Evolutionary conservation across 2,329 filamentous ascomycete genomes (phyloP).

Genomic region (Fusarium nelsonii): DNA sequence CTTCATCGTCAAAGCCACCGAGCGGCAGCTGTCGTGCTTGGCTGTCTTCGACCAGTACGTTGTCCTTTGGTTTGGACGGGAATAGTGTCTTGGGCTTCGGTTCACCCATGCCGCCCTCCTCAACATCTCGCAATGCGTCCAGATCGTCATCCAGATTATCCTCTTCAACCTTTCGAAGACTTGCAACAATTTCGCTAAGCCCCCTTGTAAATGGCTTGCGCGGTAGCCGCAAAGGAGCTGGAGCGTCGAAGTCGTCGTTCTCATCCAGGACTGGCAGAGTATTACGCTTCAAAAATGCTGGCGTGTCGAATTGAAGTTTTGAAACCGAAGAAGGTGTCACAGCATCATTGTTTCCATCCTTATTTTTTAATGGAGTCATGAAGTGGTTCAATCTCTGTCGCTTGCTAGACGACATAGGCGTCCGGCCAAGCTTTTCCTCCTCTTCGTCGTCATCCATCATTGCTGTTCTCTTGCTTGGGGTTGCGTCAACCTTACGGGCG

Average conservation of each 20-base stretch:
- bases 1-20: conserved; percentile 74
- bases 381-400: conserved; percentile 72
- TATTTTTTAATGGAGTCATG: conserved; percentile 71
- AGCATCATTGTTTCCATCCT: conserved; percentile 54
- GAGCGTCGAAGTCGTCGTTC: conserved; percentile 62
- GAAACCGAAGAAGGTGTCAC: conserved; percentile 65
- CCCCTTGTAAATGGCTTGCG: conserved; percentile 74
- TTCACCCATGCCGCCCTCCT: conserved; percentile 59
- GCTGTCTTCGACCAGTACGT: conserved; percentile 60
- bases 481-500: conserved; percentile 51
- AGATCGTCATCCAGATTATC: conserved; percentile 78
- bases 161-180: conserved; percentile 76
- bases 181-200: conserved; percentile 79
- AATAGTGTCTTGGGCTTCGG: conserved; percentile 41
- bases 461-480: conserved; percentile 60
- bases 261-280: conserved; percentile 67
- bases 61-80: conserved; percentile 48
- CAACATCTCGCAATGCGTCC: conserved; percentile 79
- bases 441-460: conserved; percentile 49
- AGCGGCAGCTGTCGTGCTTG: conserved; percentile 60
- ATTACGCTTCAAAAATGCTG: conserved; percentile 72
- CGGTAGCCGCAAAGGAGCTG: conserved; percentile 65
- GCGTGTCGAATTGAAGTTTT: conserved; percentile 74
- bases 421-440: conserved; percentile 56
- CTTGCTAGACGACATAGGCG: conserved; percentile 69